phyloP scores from a whole-genome alignment of 2,329 filamentous ascomycete species.

The Volutella citrinella region DNA sequence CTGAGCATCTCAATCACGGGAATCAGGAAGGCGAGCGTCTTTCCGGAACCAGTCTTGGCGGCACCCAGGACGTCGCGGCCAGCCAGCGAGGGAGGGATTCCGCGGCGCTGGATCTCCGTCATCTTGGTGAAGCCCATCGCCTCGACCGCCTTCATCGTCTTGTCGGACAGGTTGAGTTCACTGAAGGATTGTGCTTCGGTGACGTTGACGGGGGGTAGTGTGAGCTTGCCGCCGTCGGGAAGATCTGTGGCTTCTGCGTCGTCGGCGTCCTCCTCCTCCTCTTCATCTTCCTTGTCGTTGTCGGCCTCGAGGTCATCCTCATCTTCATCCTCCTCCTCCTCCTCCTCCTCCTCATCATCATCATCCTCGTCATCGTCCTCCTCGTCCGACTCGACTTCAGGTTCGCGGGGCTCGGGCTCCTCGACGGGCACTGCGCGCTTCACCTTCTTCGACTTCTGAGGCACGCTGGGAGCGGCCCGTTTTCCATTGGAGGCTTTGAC shows the following conservation, averaged over 20 bases:
- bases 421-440: constrained; percentile 32
- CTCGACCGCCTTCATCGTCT: constrained; percentile 81
- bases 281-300: constrained; percentile 23
- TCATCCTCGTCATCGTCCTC: constrained; percentile 30
- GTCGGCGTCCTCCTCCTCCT: constrained; percentile 29
- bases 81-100: constrained; percentile 83
- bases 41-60: constrained; percentile 93
- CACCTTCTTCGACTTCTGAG: constrained; percentile 41
- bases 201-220: constrained; percentile 49
- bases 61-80: constrained; percentile 92
- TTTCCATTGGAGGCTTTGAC: constrained; percentile 23
- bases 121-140: constrained; percentile 94
- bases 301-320: constrained; percentile 27
- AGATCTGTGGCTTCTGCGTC: constrained; percentile 32
- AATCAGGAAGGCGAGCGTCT: constrained; percentile 92
- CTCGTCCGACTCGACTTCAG: constrained; percentile 22
- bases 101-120: constrained; percentile 89
- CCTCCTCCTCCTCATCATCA: constrained; percentile 24
- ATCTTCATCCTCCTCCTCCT: constrained; percentile 24
- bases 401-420: constrained; percentile 26
- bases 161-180: constrained; percentile 81
- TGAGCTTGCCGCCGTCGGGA: constrained; percentile 38
- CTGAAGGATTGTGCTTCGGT: constrained; percentile 69
- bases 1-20: constrained; percentile 92
- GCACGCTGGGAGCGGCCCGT: constrained; percentile 20